Percentiles rank a stretch among this genome's conserved stretches.
These are phyloP conservation scores for Cardamine chenopodiifolia DNA, from an alignment of 345 rosid genomes.

Conservation along the genomic window DNA sequence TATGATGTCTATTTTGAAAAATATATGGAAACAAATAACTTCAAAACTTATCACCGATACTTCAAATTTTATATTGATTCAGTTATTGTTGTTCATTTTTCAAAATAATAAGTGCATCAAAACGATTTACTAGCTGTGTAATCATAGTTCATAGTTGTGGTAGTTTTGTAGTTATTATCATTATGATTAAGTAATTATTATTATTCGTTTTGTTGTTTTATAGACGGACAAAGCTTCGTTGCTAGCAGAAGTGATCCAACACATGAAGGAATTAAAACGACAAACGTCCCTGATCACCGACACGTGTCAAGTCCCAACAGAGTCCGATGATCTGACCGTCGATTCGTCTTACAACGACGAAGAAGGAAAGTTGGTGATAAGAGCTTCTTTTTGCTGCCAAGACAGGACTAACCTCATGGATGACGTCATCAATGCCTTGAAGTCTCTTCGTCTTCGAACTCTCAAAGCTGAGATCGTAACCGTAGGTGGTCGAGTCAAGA, in stretches of 20 bases:
- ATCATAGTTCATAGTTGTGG: neutral
- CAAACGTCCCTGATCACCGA: conserved; percentile 69
- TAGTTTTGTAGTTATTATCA: neutral
- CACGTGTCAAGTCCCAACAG: conserved; percentile 85
- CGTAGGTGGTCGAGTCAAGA: conserved; percentile 91
- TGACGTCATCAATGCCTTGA: conserved; percentile 83
- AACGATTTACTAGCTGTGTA: neutral
- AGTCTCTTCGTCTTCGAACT: conserved; percentile 71
- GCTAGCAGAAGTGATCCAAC: conserved; percentile 80
- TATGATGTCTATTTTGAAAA: neutral
- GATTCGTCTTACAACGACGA: conserved; percentile 69
- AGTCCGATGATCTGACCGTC: conserved; percentile 82
- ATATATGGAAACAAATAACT: neutral
- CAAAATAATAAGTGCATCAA: neutral
- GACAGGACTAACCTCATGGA: conserved; percentile 88
- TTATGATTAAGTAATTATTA: neutral
- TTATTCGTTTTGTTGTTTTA: neutral
- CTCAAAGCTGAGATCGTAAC: conserved; percentile 93
- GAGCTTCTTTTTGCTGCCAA: conserved; percentile 89
- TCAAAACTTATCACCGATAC: neutral
- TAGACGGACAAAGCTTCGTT: conserved; percentile 86
- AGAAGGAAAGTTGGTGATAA: conserved; percentile 82
- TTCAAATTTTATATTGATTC: neutral
- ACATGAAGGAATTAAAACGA: conserved; percentile 56
- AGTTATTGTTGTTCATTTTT: neutral